Base-by-base conservation (phyloP, 2,329 filamentous ascomycete genomes). In the Ophiostoma tasmaniense region DNA sequence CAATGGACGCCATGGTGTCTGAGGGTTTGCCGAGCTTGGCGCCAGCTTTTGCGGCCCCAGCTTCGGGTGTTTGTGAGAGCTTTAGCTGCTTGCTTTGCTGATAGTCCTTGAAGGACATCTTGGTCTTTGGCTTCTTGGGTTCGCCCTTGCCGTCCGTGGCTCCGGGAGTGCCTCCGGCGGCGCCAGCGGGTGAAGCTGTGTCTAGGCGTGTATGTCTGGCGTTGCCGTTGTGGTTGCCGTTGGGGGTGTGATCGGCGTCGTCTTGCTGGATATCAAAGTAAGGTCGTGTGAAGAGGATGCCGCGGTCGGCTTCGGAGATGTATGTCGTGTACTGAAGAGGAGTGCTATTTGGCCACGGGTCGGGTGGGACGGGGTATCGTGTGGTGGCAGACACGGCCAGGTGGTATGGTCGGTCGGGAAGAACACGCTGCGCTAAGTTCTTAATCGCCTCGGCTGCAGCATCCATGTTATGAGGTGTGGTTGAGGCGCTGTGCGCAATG, bases 211-310 rank as follows among this genome's bases (percentile, higher is more conserved):
- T 80, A 52, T 62, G 66, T 66, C 37, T 64, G 68, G 65, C 64
- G 22, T 39, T 42, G 20, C 50, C 59, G 25, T 67, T 39, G 37
- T 13, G 66, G 50, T 70, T 78, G 8, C n/a, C 45, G 50, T 35
- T 55, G n/a, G 37, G 7, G 4, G 62, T 37, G 22, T 66, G 10
- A 10, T 39, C 11, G 64, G 20, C 22, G 28, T 80, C 78, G 70
- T 85, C 83, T 73, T 85, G 82, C 74, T 82, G 81, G 75, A 87
- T 85, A 69, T 86, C 82, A 77, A 84, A 86, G 74, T 84, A 83
- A 64, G 84, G 80, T 71, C 84, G 80, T 25, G 85, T 87, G 70
- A 85, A 76, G 72, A 87, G 81, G 61, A 86, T 78, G 71, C 85
- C 85, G 74, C 85, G 84, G 73, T 87, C 84, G 70, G 82, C 83